Conservation (phyloP, 106 monocot species). For the Dendrobium huoshanense region DNA sequence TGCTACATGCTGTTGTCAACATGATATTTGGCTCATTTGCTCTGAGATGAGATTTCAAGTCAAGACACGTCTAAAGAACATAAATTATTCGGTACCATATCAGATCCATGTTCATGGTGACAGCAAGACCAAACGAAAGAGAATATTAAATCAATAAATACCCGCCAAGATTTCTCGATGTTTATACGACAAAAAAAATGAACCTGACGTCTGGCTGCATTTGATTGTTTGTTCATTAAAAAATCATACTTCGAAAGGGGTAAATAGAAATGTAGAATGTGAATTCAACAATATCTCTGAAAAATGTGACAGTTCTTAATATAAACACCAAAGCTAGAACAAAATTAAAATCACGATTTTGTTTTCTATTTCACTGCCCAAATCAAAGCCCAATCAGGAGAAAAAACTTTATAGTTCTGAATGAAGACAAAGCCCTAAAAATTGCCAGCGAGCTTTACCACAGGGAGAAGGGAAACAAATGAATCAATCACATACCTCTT, state of each 20-base stretch:
- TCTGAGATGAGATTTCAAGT: background rate
- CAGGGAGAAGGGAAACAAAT: background rate
- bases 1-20: too few species aligned
- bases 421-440: background rate
- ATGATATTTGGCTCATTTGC: too few species aligned
- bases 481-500: background rate
- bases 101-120: background rate
- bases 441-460: background rate
- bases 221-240: background rate
- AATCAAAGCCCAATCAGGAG: background rate
- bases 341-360: background rate
- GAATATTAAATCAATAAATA: background rate
- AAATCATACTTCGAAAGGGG: background rate
- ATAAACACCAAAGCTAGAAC: background rate
- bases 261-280: background rate
- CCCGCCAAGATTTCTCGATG: background rate
- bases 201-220: background rate
- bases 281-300: background rate
- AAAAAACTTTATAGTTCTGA: background rate
- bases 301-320: background rate
- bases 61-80: background rate
- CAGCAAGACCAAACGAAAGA: background rate
- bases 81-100: background rate
- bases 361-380: background rate
- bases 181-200: background rate